Percentiles rank a stretch among this genome's conserved stretches.
Conservation (phyloP, 176 grass and related monocot genomes). For the Areca catechu region DNA sequence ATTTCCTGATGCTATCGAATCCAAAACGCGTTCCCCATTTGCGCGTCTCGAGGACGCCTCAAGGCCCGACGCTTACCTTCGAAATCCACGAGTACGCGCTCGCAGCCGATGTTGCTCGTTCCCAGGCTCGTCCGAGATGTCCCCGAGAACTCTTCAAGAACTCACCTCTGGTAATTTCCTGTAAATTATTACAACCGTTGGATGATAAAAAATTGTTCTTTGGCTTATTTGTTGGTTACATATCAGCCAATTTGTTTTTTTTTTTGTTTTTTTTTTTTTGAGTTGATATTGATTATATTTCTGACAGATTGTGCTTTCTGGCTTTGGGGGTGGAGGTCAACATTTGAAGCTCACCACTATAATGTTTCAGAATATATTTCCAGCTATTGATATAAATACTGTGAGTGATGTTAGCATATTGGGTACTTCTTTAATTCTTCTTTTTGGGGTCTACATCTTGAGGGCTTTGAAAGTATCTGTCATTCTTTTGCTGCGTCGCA, state of each 20-base stretch:
- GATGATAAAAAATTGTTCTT: not conserved
- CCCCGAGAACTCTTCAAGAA: conserved; percentile 50
- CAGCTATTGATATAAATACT: conserved; percentile 46
- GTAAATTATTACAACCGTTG: not conserved
- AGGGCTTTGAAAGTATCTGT: not conserved
- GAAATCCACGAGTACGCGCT: conserved; percentile 46
- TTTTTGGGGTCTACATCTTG: no score
- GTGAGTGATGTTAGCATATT: conserved; percentile 20
- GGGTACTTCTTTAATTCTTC: no score
- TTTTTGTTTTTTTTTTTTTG: not conserved
- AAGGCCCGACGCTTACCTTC: conserved; percentile 46
- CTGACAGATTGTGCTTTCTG: conserved; percentile 39
- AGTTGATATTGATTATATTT: conserved; percentile 2
- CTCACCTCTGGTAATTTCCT: conserved; percentile 44
- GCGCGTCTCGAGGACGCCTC: conserved; percentile 30
- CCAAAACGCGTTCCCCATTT: conserved; percentile 44
- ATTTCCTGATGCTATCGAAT: conserved; percentile 59
- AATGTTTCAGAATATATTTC: conserved; percentile 47
- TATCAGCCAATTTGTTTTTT: no score
- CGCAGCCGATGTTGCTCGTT: conserved; percentile 37
- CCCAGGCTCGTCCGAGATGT: conserved; percentile 43
- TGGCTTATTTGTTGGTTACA: no score
- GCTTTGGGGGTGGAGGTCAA: conserved; percentile 30
- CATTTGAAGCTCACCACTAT: conserved; percentile 30
- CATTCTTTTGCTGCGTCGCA: conserved; percentile 13